Evolutionary conservation across 1,284 basidiomycete species (phyloP), one percentile per base, ranked within the genome.

Genomic region (Ganoderma resinaceum): DNA sequence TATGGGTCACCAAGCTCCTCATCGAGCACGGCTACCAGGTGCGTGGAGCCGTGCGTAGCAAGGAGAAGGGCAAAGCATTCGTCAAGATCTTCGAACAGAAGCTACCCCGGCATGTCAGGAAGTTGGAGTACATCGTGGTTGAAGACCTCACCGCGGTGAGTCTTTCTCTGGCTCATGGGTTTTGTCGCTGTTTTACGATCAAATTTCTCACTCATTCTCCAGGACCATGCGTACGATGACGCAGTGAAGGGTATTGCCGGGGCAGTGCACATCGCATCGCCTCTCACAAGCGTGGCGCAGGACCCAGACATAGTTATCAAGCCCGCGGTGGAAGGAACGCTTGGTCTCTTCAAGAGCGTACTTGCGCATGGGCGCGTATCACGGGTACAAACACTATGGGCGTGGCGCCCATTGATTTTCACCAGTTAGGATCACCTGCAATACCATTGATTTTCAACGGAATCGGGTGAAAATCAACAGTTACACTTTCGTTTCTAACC

Each of bases 11-110:
- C 7, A 75, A 75, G 16, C 63, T 62, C 2, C 78, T 85, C 5
- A 78, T 86, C 29, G 79, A 83, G 61, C 74, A 77, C 23, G 82
- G 81, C 29, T 87, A 80, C 73, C 75, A 81, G 18, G 89, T 91
- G n/a, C 82, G 87, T 26, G 87, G 85, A 8, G 86, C 88, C 0
- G 88, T 90, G 7, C 83, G 89, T n/a, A 83, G 84, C 0, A 73
- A 75, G 12, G 77, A 75, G 14, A 90, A 90, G 78, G 86, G 83
- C 11, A 78, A 83, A 6, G 83, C 87, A 26, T 6, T 61, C 72
- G 77, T 88, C 49, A 74, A 77, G 62, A 75, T 85, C 52, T 72
- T 84, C 37, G 89, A 88, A 78, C 78, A 81, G 53, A 77, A 73
- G 65, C 78, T 81, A 70, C 82, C 80, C 7, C 81, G 82, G 62